These are phyloP conservation scores for Gliomastix tumulicola DNA, from an alignment of 2,329 filamentous ascomycete genomes.

Conservation along the genomic window DNA sequence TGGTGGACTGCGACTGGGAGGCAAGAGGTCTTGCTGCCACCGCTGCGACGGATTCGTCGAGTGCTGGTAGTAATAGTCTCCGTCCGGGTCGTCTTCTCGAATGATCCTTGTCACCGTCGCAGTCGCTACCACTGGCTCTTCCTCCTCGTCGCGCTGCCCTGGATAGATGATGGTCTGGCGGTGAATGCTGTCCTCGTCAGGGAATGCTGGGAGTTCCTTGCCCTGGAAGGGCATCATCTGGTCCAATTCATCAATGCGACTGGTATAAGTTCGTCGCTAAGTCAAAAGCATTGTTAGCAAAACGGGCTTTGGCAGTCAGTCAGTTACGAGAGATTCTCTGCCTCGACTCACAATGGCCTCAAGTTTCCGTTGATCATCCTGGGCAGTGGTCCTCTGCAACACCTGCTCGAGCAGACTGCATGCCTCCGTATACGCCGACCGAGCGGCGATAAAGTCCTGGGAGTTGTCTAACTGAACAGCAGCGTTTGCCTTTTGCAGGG, in stretches of 20 bases:
- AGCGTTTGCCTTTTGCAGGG: constrained; percentile 90
- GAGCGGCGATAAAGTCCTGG: constrained; percentile 86
- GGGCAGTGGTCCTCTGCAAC: constrained; percentile 72
- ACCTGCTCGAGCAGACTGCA: constrained; percentile 85
- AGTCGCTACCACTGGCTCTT: constrained; percentile 40
- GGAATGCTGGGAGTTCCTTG: constrained; percentile 70
- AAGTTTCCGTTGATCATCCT: constrained; percentile 84
- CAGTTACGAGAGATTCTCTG: not conserved
- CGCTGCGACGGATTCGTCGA: too few relatives aligned
- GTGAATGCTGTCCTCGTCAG: constrained; percentile 43
- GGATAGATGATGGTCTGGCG: constrained; percentile 13
- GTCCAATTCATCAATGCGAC: constrained; percentile 79
- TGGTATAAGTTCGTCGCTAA: constrained; percentile 82
- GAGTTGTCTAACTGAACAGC: constrained; percentile 95
- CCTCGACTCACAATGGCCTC: constrained; percentile 75
- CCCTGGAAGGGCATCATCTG: constrained; percentile 52
- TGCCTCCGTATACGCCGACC: constrained; percentile 85
- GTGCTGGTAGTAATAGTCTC: not conserved
- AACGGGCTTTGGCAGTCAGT: too few relatives aligned
- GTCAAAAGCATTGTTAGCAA: not conserved
- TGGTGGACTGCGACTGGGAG: not conserved
- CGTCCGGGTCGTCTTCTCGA: constrained; percentile 10
- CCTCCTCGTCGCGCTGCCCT: constrained; percentile 35
- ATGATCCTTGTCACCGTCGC: constrained; percentile 42
- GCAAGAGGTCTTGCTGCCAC: constrained; percentile 4